phyloP scores from a whole-genome alignment of 257 asterid species.

The Solanum arcanum region DNA sequence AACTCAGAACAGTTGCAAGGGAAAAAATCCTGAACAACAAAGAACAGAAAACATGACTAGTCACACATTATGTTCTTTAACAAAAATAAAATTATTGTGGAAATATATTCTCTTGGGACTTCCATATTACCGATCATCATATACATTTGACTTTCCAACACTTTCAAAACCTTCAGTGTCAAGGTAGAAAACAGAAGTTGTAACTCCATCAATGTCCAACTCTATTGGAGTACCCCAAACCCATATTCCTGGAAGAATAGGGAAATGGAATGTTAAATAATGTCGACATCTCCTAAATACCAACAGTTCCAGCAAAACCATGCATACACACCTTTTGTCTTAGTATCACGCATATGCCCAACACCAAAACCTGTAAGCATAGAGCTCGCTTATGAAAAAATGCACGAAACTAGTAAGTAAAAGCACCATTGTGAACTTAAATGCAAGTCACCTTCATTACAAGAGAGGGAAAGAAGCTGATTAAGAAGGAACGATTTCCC shows the following conservation, averaged over 20 bases:
- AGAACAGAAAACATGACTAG: background rate
- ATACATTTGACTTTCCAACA: constrained; percentile 94
- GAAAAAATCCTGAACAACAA: constrained; percentile 69
- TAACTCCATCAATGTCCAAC: constrained; percentile 68
- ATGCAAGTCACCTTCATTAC: constrained; percentile 66
- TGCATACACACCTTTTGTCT: constrained; percentile 63
- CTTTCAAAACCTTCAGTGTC: constrained; percentile 99
- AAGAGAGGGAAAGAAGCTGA: constrained; percentile 94
- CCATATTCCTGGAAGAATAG: constrained; percentile 64
- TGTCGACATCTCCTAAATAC: background rate
- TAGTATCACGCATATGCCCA: constrained; percentile 98
- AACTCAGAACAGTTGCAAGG: constrained; percentile 90
- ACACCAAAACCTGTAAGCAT: constrained; percentile 83
- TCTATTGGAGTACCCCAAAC: constrained; percentile 89
- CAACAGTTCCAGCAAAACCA: background rate
- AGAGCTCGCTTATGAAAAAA: background rate
- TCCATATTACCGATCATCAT: constrained; percentile 74
- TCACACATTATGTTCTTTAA: background rate
- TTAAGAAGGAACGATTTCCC: constrained; percentile 97
- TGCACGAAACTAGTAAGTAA: background rate
- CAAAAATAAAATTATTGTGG: background rate
- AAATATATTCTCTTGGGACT: background rate
- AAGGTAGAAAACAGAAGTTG: constrained; percentile 84
- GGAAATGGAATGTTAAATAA: background rate
- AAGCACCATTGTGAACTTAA: background rate